phyloP scores from a whole-genome alignment of 192 early-diverging fungal species.

The Coemansia sp. region DNA sequence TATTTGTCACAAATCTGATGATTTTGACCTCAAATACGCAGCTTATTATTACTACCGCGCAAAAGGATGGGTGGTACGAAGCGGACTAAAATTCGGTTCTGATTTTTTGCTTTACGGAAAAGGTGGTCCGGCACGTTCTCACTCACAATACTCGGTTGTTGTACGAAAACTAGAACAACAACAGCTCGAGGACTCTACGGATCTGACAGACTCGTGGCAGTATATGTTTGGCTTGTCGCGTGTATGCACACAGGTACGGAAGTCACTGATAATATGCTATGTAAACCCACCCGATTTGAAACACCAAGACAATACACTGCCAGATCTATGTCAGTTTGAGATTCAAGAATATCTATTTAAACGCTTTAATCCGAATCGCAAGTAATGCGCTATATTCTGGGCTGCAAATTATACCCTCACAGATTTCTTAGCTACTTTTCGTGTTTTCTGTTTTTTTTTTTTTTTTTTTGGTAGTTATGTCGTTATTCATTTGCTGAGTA shows the following conservation, averaged over 20 bases:
- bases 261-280: constrained; percentile 46
- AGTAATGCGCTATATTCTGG: constrained; percentile 1
- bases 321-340: constrained; percentile 24
- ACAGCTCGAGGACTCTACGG: background rate
- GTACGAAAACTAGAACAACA: constrained; percentile 1
- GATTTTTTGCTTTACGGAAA: constrained; percentile 62
- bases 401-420: background rate
- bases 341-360: constrained; percentile 34
- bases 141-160: constrained; percentile 44
- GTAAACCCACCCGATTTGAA: constrained; percentile 15
- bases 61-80: constrained; percentile 78
- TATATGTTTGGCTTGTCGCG: constrained; percentile 39
- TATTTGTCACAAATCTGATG: constrained; percentile 16
- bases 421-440: background rate
- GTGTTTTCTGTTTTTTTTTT: background rate
- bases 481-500: background rate
- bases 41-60: constrained; percentile 83
- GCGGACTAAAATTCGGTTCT: constrained; percentile 81
- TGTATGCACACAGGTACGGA: constrained; percentile 37
- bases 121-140: constrained; percentile 33
- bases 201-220: constrained; percentile 30
- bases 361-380: constrained; percentile 45
- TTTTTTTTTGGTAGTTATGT: background rate
- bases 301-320: background rate
- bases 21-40: constrained; percentile 67